These are phyloP conservation scores for Persicaria tinctoria DNA, from an alignment of 148 eudicot genomes.

Conservation along the genomic window DNA sequence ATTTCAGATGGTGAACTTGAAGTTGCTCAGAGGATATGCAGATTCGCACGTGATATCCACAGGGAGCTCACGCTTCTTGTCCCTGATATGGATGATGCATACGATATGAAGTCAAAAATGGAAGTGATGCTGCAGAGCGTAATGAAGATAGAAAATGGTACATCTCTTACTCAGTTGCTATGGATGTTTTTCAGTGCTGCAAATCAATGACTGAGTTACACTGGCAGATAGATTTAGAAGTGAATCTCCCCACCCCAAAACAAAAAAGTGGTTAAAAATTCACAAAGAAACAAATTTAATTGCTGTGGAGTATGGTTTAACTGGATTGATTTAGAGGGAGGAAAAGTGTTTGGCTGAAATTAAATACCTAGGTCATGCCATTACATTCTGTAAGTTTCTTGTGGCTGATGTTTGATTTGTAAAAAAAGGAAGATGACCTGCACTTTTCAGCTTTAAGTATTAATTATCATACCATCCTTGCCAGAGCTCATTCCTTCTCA, in stretches of 20 bases:
- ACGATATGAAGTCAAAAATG: constrained; percentile 90
- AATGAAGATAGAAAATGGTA: constrained; percentile 95
- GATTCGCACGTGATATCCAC: constrained; percentile 77
- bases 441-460: neutral
- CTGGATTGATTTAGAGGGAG: neutral
- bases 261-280: neutral
- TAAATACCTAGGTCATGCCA: neutral
- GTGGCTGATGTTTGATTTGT: neutral
- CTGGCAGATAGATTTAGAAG: neutral
- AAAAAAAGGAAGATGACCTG: neutral
- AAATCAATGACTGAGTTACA: neutral
- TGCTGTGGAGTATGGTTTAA: neutral
- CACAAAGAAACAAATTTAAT: neutral
- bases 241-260: neutral
- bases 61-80: constrained; percentile 71
- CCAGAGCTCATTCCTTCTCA: too few relatives aligned
- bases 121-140: constrained; percentile 94
- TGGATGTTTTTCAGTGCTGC: neutral
- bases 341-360: neutral
- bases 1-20: constrained; percentile 95
- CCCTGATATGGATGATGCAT: constrained; percentile 72
- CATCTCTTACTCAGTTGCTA: constrained; percentile 9
- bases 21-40: constrained; percentile 80
- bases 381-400: neutral
- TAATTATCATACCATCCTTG: neutral